Evolutionary conservation across 345 rosid species (phyloP).

Genomic region (Populus simonii): DNA sequence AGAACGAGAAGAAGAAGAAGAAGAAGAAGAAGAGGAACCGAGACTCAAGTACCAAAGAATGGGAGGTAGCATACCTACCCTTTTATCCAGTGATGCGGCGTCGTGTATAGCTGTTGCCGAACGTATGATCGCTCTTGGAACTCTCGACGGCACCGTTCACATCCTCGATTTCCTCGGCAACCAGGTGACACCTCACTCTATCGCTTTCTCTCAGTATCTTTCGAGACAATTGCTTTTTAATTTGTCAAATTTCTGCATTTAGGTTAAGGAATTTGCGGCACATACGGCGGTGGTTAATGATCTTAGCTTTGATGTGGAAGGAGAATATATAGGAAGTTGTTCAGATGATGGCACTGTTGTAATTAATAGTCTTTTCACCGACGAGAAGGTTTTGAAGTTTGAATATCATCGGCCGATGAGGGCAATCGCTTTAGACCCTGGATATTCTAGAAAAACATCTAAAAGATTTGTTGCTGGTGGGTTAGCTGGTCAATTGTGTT

Average conservation of each 20-base stretch:
- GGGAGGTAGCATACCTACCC: constrained; percentile 86
- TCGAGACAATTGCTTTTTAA: neutral
- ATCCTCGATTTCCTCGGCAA: constrained; percentile 97
- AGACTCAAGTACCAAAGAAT: constrained; percentile 93
- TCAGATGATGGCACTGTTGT: constrained; percentile 96
- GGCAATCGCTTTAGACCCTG: constrained; percentile 89
- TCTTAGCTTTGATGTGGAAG: constrained; percentile 86
- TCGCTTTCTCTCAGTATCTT: neutral
- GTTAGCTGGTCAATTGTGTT: constrained; percentile 86
- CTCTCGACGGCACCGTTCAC: constrained; percentile 79
- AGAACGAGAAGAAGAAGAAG: constrained; percentile 27
- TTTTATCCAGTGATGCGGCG: constrained; percentile 85
- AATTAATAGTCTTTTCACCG: constrained; percentile 90
- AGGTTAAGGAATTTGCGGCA: constrained; percentile 79
- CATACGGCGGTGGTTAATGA: constrained; percentile 92
- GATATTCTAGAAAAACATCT: constrained; percentile 64
- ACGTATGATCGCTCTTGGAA: constrained; percentile 97
- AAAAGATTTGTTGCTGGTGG: constrained; percentile 95
- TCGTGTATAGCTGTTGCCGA: constrained; percentile 92
- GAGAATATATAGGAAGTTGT: constrained; percentile 95
- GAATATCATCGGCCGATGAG: constrained; percentile 99
- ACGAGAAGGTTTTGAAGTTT: constrained; percentile 71
- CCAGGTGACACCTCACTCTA: constrained; percentile 45
- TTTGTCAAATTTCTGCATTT: neutral
- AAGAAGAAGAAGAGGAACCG: constrained; percentile 85